Base-by-base conservation (phyloP, 1,284 basidiomycete genomes). In the Ceratobasidium papillatum region DNA sequence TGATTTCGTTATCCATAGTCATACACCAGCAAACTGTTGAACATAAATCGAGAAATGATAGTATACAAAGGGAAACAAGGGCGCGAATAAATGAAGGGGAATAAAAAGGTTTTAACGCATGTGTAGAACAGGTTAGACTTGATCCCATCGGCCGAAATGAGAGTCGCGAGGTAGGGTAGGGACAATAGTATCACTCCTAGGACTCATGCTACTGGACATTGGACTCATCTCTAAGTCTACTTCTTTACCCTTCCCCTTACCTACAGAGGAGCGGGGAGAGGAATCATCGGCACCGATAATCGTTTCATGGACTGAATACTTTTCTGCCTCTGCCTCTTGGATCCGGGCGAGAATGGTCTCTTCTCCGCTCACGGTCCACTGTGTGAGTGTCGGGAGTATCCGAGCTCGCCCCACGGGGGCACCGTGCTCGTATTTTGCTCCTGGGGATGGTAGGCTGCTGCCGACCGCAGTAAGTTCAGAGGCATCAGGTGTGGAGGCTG, bases 221-320 rank as follows among this genome's bases (percentile, higher is more conserved):
- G 52, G 65, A 36, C 65, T 69, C 65, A 69, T 69, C 65, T 58
- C 65, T 3, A 69, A 41, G 65, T 69, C 65, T 25, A 56, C 19
- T 22, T 58, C 65, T 41, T 30, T 54, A 2, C 65, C 65, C 38
- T 69, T 58, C 17, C 65, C 65, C 22, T 69, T 69, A 25, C 47
- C 65, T 25, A 58, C 25, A 34, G 65, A 69, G 3, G 65, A 69
- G 17, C 30, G 22, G 7, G 65, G 65, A 27, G 51, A 58, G 27
- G 30, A 11, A 17, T 65, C 27, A 30, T 56, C 52, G 3, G 12
- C 30, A 19, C 25, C 32, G 12, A 36, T 8, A 32, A 30, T 17
- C 3, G 25, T 45, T 51, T 32, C 43, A 9, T 30, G 65, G 17
- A 52, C 27, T 2, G 32, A 8, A 27, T 52, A 52, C 36, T 56